Conservation (phyloP, 2,329 filamentous ascomycete species). For the Alternaria sp. region DNA sequence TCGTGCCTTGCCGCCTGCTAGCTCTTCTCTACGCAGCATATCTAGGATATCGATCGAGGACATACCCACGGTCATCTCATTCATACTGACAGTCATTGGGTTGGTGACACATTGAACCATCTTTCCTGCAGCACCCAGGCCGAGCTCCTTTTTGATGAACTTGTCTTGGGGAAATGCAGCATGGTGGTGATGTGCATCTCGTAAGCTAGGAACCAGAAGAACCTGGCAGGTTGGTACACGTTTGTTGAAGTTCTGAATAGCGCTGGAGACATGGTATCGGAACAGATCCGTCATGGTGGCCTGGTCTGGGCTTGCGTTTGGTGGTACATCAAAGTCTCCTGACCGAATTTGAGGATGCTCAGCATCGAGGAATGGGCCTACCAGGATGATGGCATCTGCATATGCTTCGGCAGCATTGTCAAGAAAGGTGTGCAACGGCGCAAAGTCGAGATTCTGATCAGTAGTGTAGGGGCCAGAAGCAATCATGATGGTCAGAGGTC, state of each 20-base stretch:
- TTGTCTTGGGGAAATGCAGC: conserved; percentile 86
- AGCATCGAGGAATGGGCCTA: conserved; percentile 88
- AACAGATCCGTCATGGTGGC: conserved; percentile 85
- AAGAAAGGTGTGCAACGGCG: conserved; percentile 83
- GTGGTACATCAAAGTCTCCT: conserved; percentile 56
- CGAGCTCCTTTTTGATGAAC: conserved; percentile 73
- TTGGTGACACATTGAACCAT: conserved; percentile 82
- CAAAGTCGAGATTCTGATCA: conserved; percentile 90
- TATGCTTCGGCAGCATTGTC: conserved; percentile 75
- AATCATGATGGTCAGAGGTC: conserved; percentile 78
- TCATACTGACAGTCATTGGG: conserved; percentile 86
- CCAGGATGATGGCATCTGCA: conserved; percentile 80
- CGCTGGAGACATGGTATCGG: conserved; percentile 77
- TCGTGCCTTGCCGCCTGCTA: conserved; percentile 63
- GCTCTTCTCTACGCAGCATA: conserved; percentile 80
- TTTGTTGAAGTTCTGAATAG: conserved; percentile 73
- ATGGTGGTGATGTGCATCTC: conserved; percentile 82
- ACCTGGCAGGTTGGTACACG: conserved; percentile 82
- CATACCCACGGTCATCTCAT: conserved; percentile 84
- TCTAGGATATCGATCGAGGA: conserved; percentile 85
- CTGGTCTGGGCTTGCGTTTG: conserved; percentile 67
- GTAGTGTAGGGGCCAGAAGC: conserved; percentile 90
- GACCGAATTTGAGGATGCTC: conserved; percentile 86
- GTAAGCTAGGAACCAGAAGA: conserved; percentile 81
- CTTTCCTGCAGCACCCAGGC: conserved; percentile 69